Evolutionary conservation across 108 stramenopile species (phyloP).

Genomic region (Cyclostephanos tholiformis): DNA sequence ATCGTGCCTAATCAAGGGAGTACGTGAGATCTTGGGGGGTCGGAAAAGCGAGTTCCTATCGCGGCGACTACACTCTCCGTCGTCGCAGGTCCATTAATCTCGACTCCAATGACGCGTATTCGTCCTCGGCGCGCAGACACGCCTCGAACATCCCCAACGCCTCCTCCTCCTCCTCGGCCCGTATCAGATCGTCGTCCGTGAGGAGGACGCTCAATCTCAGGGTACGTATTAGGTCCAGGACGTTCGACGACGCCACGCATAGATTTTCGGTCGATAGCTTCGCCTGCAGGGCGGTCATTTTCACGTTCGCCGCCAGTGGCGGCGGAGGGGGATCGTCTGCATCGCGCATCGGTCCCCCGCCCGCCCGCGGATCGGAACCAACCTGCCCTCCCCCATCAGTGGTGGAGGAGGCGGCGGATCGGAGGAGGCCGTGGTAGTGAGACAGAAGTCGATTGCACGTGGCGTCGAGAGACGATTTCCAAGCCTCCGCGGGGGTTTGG

Average conservation of each 20-base stretch:
- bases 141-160: constrained; percentile 53
- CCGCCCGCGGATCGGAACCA: constrained; percentile 50
- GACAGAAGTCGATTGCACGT: constrained; percentile 85
- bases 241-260: constrained; percentile 70
- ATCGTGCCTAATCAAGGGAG: no score
- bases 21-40: no score
- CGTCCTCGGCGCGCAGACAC: constrained; percentile 52
- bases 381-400: constrained; percentile 45
- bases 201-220: constrained; percentile 69
- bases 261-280: constrained; percentile 81
- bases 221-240: constrained; percentile 83
- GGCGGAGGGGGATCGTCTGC: constrained; percentile 74
- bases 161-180: constrained; percentile 75
- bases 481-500: constrained; percentile 74
- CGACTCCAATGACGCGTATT: constrained; percentile 63
- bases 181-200: constrained; percentile 83
- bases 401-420: constrained; percentile 64
- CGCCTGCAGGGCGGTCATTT: constrained; percentile 61
- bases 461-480: constrained; percentile 76
- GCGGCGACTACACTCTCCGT: constrained; percentile 24
- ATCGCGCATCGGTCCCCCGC: constrained; percentile 72
- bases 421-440: constrained; percentile 78
- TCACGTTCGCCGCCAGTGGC: constrained; percentile 70
- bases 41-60: constrained; percentile 1
- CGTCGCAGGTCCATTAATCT: constrained; percentile 60